Evolutionary conservation across 805 yeast species (phyloP).

Genomic region (Saturnispora kantuleensis): DNA sequence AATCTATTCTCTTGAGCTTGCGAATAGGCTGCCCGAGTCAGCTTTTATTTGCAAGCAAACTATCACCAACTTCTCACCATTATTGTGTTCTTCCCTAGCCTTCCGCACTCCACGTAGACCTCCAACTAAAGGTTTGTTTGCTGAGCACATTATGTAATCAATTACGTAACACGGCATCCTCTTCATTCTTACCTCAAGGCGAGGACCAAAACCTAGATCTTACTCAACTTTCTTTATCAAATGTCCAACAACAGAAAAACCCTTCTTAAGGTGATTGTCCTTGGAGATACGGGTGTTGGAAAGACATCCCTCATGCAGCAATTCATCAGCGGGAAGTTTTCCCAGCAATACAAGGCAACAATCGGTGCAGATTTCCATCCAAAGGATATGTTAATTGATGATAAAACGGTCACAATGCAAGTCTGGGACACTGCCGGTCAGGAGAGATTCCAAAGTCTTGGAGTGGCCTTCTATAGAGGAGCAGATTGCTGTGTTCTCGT

Average conservation of each 20-base stretch:
- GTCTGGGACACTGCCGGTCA: constrained; percentile 99
- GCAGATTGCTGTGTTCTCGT: constrained; percentile 97
- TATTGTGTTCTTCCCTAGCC: too few species aligned
- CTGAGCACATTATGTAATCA: too few species aligned
- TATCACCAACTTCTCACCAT: too few species aligned
- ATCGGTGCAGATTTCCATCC: constrained; percentile 96
- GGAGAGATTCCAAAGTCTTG: constrained; percentile 92
- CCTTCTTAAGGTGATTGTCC: constrained; percentile 73
- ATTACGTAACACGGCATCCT: too few species aligned
- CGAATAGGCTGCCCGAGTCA: too few species aligned
- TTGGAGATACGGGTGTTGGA: constrained; percentile 97
- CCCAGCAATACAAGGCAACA: constrained; percentile 94
- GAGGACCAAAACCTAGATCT: too few species aligned
- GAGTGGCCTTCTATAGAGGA: constrained; percentile 95
- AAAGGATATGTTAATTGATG: constrained; percentile 81
- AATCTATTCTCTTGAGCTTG: too few species aligned
- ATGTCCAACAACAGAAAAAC: constrained; percentile 59
- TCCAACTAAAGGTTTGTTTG: too few species aligned
- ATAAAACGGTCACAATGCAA: constrained; percentile 69
- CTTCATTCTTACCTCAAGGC: too few species aligned
- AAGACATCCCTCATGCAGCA: constrained; percentile 96
- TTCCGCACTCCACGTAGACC: too few species aligned
- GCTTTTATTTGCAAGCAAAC: too few species aligned
- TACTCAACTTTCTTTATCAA: too few species aligned
- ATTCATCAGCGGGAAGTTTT: constrained; percentile 88